Percentiles rank a stretch among this genome's conserved stretches.
Evolutionary conservation across 805 yeast genomes (phyloP).

Genomic region (Spathaspora hagerdaliae): DNA sequence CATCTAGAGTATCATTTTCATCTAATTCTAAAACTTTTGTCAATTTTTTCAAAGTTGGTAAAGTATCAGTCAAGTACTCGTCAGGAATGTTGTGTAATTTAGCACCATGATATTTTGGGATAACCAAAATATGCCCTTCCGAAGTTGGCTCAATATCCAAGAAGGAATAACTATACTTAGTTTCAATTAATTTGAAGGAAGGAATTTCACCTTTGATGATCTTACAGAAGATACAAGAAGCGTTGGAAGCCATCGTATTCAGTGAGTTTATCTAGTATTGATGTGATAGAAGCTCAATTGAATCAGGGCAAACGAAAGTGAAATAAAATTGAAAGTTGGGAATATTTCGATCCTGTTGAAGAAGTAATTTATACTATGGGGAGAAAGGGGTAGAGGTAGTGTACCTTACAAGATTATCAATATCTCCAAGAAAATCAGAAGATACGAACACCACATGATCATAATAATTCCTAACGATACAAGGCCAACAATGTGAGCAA

Average conservation of each 20-base stretch:
- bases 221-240: constrained; percentile 86
- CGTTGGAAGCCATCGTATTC: constrained; percentile 33
- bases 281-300: neutral
- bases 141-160: constrained; percentile 92
- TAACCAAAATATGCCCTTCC: constrained; percentile 81
- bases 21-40: constrained; percentile 68
- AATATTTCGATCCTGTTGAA: no score
- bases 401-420: no score
- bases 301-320: neutral
- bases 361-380: no score
- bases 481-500: no score
- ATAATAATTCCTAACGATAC: no score
- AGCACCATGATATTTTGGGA: constrained; percentile 93
- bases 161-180: constrained; percentile 77
- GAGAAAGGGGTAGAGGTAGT: no score
- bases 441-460: no score
- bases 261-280: neutral
- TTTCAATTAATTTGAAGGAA: constrained; percentile 83
- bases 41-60: constrained; percentile 85
- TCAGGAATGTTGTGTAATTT: constrained; percentile 91
- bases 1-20: constrained; percentile 54
- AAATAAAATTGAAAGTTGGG: neutral
- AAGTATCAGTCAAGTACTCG: constrained; percentile 77
- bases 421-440: no score
- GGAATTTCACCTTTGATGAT: constrained; percentile 96